Conservation (phyloP, 2,329 filamentous ascomycete species). For the Harringtonia lauricola region DNA sequence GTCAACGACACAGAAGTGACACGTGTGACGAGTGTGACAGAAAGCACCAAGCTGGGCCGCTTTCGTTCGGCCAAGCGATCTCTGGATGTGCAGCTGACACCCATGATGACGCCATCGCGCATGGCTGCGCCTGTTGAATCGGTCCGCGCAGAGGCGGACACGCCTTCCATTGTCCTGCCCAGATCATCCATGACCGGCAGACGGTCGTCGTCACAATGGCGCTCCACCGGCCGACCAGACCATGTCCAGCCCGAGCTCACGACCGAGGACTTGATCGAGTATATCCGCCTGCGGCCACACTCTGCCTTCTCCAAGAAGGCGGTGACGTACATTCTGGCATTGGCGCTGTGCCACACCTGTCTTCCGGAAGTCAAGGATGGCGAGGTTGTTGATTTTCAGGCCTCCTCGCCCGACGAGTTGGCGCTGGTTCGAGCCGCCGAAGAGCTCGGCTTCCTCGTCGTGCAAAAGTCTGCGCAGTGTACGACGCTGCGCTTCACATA, state of each 20-base stretch:
- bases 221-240: conserved; percentile 35
- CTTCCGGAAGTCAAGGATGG: conserved; percentile 69
- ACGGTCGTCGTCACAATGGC: conserved; percentile 38
- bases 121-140: neutral
- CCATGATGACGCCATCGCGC: too few relatives aligned
- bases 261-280: conserved; percentile 67
- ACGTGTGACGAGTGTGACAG: too few relatives aligned
- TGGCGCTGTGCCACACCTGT: conserved; percentile 86
- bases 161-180: conserved; percentile 1
- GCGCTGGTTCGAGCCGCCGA: conserved; percentile 76
- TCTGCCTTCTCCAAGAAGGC: conserved; percentile 70
- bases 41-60: neutral
- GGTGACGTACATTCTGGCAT: conserved; percentile 69
- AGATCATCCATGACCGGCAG: conserved; percentile 13
- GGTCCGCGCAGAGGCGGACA: neutral
- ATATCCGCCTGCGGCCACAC: conserved; percentile 63
- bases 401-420: conserved; percentile 81
- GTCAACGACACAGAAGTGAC: conserved; percentile 15
- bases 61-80: too few relatives aligned
- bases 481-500: conserved; percentile 42
- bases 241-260: conserved; percentile 44
- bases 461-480: conserved; percentile 60
- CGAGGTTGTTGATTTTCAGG: conserved; percentile 53
- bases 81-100: too few relatives aligned
- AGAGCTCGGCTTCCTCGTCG: conserved; percentile 71